Evolutionary conservation across 306 rosid genomes (phyloP), one percentile per base, ranked within the genome.

Genomic region (Urtica urens): DNA sequence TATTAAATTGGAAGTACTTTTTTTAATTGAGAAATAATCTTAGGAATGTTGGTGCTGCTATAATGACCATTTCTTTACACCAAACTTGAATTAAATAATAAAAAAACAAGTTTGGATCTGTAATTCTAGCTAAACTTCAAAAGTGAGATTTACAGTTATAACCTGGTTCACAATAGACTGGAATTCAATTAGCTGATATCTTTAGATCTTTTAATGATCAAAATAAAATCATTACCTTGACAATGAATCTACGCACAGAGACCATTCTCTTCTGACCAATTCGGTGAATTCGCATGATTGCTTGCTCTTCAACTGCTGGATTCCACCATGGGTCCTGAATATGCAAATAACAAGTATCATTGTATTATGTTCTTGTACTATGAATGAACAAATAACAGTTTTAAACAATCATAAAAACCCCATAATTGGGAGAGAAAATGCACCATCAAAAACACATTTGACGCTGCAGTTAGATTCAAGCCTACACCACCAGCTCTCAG

Each of bases 281-380:
- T 13, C 94, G 83, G 71, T 86, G 94, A 49, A 79, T 87, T 55
- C 96, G 62, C 96, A 87, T 87, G 22, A 75, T 83, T 57, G 94
- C 96, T 58, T 87, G 94, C 67, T 83, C 96, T 70, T 87, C 93
- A 20, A 87, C 93, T 8, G 96, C 94, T 25, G 96, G 96, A 78
- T 87, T 87, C 96, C 94, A 87, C 94, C 93, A 80, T 46, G 96
- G 96, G 67, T 87, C 96, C 96, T 83, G 39, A 7, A 62, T 20
- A 53, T 31, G 27, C 31, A 67, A 30, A 6, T 5, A 29, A 53
- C 31, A 26, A 11, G 18, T 23, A 15, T 25, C 9, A 24, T 23
- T 23, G 4, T 44, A 10, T 35, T 7, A 3, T 35, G 11, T 9
- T 13, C n/a, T 35, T 35, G n/a, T 3, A 7, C 49, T 23, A 21